These are phyloP conservation scores for Trypanosoma brucei DNA, from an alignment of 208 protist species.

Conservation along the genomic window DNA sequence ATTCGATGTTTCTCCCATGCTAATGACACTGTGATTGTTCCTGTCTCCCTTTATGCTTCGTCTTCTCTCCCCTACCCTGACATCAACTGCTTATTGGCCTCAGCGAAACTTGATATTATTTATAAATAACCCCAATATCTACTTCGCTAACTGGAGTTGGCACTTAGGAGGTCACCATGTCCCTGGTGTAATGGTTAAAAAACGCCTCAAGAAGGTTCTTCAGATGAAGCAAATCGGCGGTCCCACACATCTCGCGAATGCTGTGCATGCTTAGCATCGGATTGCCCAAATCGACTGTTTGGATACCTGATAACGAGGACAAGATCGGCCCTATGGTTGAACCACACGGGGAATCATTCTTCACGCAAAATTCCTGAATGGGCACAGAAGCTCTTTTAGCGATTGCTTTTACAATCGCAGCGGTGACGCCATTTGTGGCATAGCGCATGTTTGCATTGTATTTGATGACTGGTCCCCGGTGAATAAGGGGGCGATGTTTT, in stretches of 20 bases:
- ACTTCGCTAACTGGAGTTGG: background rate
- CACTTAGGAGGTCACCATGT: slow-evolving; percentile 22
- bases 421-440: slow-evolving; percentile 88
- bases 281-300: slow-evolving; percentile 95
- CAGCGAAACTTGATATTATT: too few relatives aligned
- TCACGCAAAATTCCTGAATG: slow-evolving; percentile 92
- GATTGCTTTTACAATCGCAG: slow-evolving; percentile 80
- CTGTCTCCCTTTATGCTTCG: too few relatives aligned
- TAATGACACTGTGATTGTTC: too few relatives aligned
- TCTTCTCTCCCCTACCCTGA: too few relatives aligned
- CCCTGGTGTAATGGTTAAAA: slow-evolving; percentile 56
- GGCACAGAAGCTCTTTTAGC: slow-evolving; percentile 66
- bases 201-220: slow-evolving; percentile 86
- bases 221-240: slow-evolving; percentile 81
- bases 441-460: slow-evolving; percentile 96
- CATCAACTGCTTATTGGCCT: too few relatives aligned
- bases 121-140: background rate
- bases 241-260: slow-evolving; percentile 95
- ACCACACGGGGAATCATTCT: slow-evolving; percentile 96
- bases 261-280: slow-evolving; percentile 96
- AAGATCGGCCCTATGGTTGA: slow-evolving; percentile 97
- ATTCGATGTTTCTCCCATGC: too few relatives aligned
- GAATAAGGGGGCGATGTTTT: slow-evolving; percentile 86
- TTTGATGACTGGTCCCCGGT: slow-evolving; percentile 95
- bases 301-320: slow-evolving; percentile 87